These are phyloP conservation scores for Nemania sp. DNA, from an alignment of 2,329 filamentous ascomycete species.

Conservation along the genomic window DNA sequence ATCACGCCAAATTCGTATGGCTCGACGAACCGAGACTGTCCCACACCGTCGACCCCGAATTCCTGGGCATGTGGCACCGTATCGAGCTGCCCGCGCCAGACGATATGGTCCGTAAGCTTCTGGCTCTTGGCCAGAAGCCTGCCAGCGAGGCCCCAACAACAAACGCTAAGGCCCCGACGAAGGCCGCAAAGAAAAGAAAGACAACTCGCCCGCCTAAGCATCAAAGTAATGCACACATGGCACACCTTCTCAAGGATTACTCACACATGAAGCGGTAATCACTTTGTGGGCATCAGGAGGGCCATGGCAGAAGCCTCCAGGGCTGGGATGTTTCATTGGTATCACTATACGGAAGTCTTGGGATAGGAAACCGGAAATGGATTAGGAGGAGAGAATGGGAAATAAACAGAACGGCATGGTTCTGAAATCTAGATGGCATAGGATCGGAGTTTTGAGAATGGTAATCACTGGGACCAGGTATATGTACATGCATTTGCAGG, in stretches of 20 bases:
- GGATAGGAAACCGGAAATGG: too few species aligned
- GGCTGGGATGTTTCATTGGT: not conserved
- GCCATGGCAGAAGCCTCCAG: not conserved
- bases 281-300: not conserved
- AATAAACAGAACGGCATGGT: not conserved
- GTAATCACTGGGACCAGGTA: constrained; percentile 7
- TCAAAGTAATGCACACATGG: constrained; percentile 90
- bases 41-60: constrained; percentile 82
- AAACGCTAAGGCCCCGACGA: constrained; percentile 62
- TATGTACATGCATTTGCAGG: constrained; percentile 26
- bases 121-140: constrained; percentile 83
- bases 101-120: constrained; percentile 78
- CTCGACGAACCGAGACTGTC: constrained; percentile 84
- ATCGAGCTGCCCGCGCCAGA: constrained; percentile 80
- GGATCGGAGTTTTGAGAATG: constrained; percentile 26
- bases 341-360: too few species aligned
- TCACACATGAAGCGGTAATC: constrained; percentile 39
- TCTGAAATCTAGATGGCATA: constrained; percentile 11
- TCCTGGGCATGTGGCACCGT: constrained; percentile 84
- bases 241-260: constrained; percentile 75
- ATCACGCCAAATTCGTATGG: constrained; percentile 87
- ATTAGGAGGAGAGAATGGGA: not conserved
- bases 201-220: constrained; percentile 81
- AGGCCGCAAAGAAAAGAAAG: constrained; percentile 74
- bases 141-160: constrained; percentile 82